These are phyloP conservation scores for Pulveroboletus sp. DNA, from an alignment of 1,284 basidiomycete species.

Conservation along the genomic window DNA sequence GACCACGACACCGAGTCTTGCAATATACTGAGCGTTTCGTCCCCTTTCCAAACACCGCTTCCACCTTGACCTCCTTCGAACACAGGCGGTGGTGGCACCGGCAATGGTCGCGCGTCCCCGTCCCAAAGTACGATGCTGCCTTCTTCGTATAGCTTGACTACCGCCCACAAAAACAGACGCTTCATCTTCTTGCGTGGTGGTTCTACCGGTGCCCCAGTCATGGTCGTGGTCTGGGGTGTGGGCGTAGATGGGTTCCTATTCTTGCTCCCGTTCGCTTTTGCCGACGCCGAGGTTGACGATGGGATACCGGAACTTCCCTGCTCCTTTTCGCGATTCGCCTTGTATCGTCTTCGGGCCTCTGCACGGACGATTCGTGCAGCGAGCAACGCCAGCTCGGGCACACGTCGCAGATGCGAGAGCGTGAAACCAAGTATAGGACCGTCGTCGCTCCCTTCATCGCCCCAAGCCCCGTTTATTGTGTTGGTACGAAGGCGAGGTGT, in stretches of 20 bases:
- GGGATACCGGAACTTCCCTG: not conserved
- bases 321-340: constrained; percentile 42
- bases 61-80: constrained; percentile 7
- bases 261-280: not conserved
- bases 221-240: not conserved
- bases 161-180: constrained; percentile 60
- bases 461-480: not conserved
- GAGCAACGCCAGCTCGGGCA: constrained; percentile 65
- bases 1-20: not conserved
- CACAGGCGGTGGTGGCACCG: not conserved
- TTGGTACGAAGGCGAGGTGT: constrained; percentile 13
- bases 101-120: constrained; percentile 45
- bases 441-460: constrained; percentile 8
- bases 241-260: not conserved
- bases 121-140: constrained; percentile 71
- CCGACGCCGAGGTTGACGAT: not conserved
- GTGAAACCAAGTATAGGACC: constrained; percentile 53
- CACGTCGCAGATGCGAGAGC: constrained; percentile 69
- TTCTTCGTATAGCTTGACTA: constrained; percentile 63
- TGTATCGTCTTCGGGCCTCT: constrained; percentile 51
- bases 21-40: constrained; percentile 23
- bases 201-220: constrained; percentile 1
- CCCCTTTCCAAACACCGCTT: constrained; percentile 46
- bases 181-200: constrained; percentile 49
- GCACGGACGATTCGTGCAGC: constrained; percentile 61